phyloP scores from a whole-genome alignment of 2,329 filamentous ascomycete species.

The Penicillium sp. region DNA sequence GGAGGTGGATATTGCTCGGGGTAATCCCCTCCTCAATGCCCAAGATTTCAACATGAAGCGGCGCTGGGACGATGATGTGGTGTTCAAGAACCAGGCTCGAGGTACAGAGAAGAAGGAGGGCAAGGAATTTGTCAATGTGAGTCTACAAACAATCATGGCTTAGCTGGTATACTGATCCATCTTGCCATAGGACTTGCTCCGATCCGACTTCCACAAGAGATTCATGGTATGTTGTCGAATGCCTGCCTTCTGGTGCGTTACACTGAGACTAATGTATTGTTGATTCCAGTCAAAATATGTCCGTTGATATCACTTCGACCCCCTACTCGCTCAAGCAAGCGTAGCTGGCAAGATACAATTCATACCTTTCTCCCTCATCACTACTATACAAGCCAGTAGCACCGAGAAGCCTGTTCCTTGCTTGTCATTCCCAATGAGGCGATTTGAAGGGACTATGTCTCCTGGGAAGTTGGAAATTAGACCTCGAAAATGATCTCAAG shows the following conservation, averaged over 20 bases:
- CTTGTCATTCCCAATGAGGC: too few species aligned
- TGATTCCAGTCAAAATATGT: conserved; percentile 51
- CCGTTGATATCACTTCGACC: conserved; percentile 35
- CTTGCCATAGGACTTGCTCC: conserved; percentile 69
- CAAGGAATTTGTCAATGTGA: conserved; percentile 95
- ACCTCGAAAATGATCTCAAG: not conserved
- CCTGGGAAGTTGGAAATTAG: not conserved
- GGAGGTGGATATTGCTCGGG: conserved; percentile 84
- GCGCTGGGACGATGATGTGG: conserved; percentile 96
- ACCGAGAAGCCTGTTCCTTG: not conserved
- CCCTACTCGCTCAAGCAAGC: not conserved
- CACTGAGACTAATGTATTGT: conserved; percentile 9
- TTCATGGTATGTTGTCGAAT: conserved; percentile 70
- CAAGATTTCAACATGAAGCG: conserved; percentile 86
- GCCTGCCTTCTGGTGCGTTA: not conserved
- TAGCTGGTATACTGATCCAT: conserved; percentile 18
- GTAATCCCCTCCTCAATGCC: conserved; percentile 85
- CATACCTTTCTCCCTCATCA: too few species aligned
- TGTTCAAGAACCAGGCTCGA: conserved; percentile 97
- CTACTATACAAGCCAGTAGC: not conserved
- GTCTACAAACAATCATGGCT: conserved; percentile 27
- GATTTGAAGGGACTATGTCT: too few species aligned
- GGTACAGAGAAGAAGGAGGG: conserved; percentile 90
- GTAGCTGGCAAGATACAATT: too few species aligned
- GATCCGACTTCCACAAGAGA: conserved; percentile 95